Conservation (phyloP, 2,329 filamentous ascomycete species). For the Dichotomopilus funicola region DNA sequence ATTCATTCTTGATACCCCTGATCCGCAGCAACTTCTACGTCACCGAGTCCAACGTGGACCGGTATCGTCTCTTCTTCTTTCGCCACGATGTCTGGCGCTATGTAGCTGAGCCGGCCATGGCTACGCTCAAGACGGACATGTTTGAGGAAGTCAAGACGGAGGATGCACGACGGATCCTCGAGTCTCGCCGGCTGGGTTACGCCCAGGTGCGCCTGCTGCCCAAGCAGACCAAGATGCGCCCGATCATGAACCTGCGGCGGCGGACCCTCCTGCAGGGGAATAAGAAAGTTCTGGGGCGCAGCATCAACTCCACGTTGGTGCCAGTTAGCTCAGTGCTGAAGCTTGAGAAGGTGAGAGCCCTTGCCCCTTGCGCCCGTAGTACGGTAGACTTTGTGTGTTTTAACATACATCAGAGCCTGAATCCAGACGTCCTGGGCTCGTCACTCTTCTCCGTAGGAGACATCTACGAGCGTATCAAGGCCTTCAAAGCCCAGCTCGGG, state of each 20-base stretch:
- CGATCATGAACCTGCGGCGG: slow-evolving; percentile 80
- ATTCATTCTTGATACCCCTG: slow-evolving; percentile 83
- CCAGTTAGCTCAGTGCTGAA: slow-evolving; percentile 73
- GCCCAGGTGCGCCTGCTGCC: slow-evolving; percentile 77
- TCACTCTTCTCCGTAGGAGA: slow-evolving; percentile 77
- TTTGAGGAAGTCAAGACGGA: slow-evolving; percentile 67
- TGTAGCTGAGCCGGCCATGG: slow-evolving; percentile 66
- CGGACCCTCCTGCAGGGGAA: slow-evolving; percentile 47
- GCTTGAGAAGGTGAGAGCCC: slow-evolving; percentile 59
- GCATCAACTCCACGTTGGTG: slow-evolving; percentile 57
- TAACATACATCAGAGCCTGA: slow-evolving; percentile 32
- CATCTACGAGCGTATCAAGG: slow-evolving; percentile 65
- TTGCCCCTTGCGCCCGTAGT: background rate
- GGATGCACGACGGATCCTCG: slow-evolving; percentile 51
- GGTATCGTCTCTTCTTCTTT: slow-evolving; percentile 84
- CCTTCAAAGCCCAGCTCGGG: slow-evolving; percentile 54
- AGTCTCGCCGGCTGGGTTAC: slow-evolving; percentile 61
- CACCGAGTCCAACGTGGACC: slow-evolving; percentile 77
- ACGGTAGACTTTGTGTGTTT: background rate
- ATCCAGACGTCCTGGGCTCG: slow-evolving; percentile 62
- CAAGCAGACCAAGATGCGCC: slow-evolving; percentile 67
- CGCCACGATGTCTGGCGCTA: slow-evolving; percentile 86
- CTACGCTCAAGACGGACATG: slow-evolving; percentile 60
- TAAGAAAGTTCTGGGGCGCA: slow-evolving; percentile 50
- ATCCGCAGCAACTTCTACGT: slow-evolving; percentile 87